Base-by-base conservation (phyloP, 495 filamentous ascomycete genomes). In the Hyaloscypha hepaticicola region DNA sequence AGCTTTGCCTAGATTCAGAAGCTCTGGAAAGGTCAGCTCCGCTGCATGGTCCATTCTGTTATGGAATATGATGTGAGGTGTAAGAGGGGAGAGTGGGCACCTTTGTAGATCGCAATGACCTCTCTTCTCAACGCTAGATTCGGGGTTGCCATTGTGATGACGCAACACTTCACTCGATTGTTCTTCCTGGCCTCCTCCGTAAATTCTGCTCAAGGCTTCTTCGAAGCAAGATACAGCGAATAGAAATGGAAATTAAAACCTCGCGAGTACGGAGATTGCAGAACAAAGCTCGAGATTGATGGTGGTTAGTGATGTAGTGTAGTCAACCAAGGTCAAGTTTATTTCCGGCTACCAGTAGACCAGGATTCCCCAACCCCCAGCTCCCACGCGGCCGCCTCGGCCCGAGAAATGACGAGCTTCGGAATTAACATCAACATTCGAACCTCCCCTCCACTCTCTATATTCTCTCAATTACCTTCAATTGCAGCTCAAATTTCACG, bases 51-150 rank as follows among this genome's bases (percentile, higher is more conserved):
- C n/a, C n/a, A n/a, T n/a, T n/a, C n/a, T n/a, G n/a, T n/a, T n/a
- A 21, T 22, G 16, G 50, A n/a, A 34, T 29, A 57, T 12, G 45
- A 31, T 26, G 22, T 21, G 25, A 56, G 3, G n/a, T 38, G 4
- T 1, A 28, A 19, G 12, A 48, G 49, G 59, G 5, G 55, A 63
- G 9, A 56, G 26, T n/a, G 34, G 21, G 16, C 74, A 91, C 93
- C 90, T 87, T 96, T 97, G 80, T 99, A 99, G 58, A 97, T 85
- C 22, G 83, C 82, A 58, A 96, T 91, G 33, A 97, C 95, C 72
- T 96, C 86, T 56, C 83, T 80, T 53, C 93, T 85, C 5, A 97
- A 83, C 61, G 82, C 41, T 45, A 64, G 51, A 28, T 69, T 72
- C 26, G 61, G 38, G 19, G 67, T 11, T 8, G 65, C 28, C 58